Evolutionary conservation across 108 stramenopile species (phyloP).

Genomic region (Fragilariopsis cylindrus): DNA sequence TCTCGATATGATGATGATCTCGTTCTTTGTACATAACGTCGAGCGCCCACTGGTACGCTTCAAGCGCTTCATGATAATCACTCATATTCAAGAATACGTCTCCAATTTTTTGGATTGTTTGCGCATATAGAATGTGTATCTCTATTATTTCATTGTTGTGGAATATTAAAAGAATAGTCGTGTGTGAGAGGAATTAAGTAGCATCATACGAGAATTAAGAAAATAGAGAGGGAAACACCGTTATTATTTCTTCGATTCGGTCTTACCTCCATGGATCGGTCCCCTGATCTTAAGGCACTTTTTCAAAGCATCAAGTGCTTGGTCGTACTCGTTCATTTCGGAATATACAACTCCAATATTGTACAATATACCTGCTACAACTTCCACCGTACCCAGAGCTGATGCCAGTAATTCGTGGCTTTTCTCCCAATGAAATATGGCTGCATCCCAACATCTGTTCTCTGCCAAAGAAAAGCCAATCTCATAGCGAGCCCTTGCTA

Average conservation of each 20-base stretch:
- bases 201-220: no score
- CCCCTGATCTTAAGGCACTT: constrained; percentile 57
- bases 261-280: constrained; percentile 46
- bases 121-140: constrained; percentile 62
- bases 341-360: constrained; percentile 66
- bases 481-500: constrained; percentile 67
- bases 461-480: constrained; percentile 75
- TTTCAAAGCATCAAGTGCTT: constrained; percentile 50
- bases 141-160: constrained; percentile 9
- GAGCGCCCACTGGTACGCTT: constrained; percentile 67
- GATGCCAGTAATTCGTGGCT: constrained; percentile 59
- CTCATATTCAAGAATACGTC: constrained; percentile 65
- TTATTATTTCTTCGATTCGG: not conserved
- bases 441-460: constrained; percentile 64
- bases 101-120: constrained; percentile 66
- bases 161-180: not conserved
- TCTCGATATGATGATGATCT: constrained; percentile 51
- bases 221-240: no score
- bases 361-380: constrained; percentile 64
- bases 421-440: constrained; percentile 67
- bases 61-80: constrained; percentile 67
- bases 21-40: constrained; percentile 62
- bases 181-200: no score
- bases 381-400: constrained; percentile 54
- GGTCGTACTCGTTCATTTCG: constrained; percentile 61